A percentile compares a stretch with the other conserved stretches of the same genome.
Evolutionary conservation across 805 yeast genomes (phyloP).

Genomic region (Nakazawaea populi): DNA sequence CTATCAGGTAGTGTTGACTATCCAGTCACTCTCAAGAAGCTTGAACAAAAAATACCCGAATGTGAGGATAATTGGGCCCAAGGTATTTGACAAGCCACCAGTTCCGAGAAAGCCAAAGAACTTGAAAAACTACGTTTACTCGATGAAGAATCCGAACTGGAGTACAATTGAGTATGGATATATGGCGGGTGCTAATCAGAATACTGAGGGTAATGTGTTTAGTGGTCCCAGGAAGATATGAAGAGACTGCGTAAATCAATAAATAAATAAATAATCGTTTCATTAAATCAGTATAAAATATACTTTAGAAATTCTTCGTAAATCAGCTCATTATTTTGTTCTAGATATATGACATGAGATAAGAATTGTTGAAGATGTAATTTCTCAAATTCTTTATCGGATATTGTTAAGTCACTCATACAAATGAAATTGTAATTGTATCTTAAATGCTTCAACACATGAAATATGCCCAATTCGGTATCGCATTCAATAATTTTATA

Average conservation of each 20-base stretch:
- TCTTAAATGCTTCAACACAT: slow-evolving; percentile 46
- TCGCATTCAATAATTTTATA: slow-evolving; percentile 38
- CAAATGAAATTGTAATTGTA: slow-evolving; percentile 19
- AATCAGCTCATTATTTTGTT: slow-evolving; percentile 8
- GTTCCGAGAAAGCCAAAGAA: slow-evolving; percentile 52
- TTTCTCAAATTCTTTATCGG: slow-evolving; percentile 12
- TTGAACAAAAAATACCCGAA: slow-evolving; percentile 50
- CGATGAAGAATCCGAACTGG: slow-evolving; percentile 36
- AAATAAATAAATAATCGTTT: not conserved
- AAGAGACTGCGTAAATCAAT: too few species aligned
- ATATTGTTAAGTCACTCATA: slow-evolving; percentile 15
- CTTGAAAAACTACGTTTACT: slow-evolving; percentile 20
- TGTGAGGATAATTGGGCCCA: slow-evolving; percentile 54
- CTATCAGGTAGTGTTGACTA: slow-evolving; percentile 67
- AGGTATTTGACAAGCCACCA: slow-evolving; percentile 41
- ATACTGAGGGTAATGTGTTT: slow-evolving; percentile 46
- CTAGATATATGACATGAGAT: slow-evolving; percentile 16
- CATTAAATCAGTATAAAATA: not conserved
- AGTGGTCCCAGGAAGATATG: slow-evolving; percentile 45
- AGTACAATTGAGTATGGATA: slow-evolving; percentile 56
- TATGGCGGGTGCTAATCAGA: slow-evolving; percentile 51
- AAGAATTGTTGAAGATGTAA: slow-evolving; percentile 22
- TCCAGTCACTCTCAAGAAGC: slow-evolving; percentile 67
- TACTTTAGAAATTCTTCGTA: slow-evolving; percentile 6
- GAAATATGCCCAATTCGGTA: slow-evolving; percentile 44